phyloP scores from a whole-genome alignment of 345 rosid species.

The Conringia planisiliqua region DNA sequence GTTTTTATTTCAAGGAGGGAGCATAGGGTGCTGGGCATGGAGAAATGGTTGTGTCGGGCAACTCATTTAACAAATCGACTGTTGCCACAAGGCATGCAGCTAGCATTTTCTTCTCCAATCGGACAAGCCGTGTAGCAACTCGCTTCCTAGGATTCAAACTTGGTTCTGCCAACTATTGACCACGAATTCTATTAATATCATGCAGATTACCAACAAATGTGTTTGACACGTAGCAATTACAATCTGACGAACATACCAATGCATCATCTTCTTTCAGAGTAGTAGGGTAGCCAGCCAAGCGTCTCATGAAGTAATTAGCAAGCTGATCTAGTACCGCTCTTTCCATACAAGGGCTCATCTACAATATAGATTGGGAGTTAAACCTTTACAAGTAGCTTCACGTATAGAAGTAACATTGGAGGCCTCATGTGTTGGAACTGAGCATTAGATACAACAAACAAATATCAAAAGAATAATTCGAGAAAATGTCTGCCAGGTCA shows the following conservation, averaged over 20 bases:
- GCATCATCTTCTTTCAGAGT: constrained; percentile 73
- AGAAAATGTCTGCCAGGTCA: not conserved
- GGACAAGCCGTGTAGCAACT: constrained; percentile 89
- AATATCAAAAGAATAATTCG: constrained; percentile 6
- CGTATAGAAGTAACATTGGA: not conserved
- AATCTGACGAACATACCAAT: constrained; percentile 42
- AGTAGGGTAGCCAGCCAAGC: constrained; percentile 83
- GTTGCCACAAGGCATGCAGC: constrained; percentile 68
- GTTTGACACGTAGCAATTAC: not conserved
- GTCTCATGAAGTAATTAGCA: constrained; percentile 63
- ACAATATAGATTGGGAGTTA: constrained; percentile 16
- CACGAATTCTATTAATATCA: constrained; percentile 6
- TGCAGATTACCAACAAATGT: not conserved
- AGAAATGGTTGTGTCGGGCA: constrained; percentile 73
- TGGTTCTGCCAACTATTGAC: constrained; percentile 65
- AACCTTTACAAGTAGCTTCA: constrained; percentile 5
- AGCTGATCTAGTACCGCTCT: constrained; percentile 88
- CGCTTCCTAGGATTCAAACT: constrained; percentile 70
- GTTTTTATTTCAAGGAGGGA: constrained; percentile 63
- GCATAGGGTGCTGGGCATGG: constrained; percentile 94
- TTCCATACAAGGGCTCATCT: constrained; percentile 97
- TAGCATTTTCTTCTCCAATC: constrained; percentile 86
- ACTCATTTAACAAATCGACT: constrained; percentile 51
- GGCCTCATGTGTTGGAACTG: not conserved
- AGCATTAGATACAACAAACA: constrained; percentile 1